Conservation (phyloP, 164 flowering plant genomes). For the Akebia trifoliata region DNA sequence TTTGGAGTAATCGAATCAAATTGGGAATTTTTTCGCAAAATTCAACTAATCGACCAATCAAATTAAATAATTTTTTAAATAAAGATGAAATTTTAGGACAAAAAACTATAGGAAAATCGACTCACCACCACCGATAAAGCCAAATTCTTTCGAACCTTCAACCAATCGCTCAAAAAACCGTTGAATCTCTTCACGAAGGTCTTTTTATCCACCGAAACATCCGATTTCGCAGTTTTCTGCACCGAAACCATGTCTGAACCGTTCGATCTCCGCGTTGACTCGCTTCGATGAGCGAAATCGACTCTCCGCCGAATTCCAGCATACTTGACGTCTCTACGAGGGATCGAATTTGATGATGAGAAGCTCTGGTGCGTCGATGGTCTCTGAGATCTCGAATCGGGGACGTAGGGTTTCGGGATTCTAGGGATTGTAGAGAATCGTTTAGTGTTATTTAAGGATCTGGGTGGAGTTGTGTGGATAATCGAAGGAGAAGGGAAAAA, state of each 20-base stretch:
- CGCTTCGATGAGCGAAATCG: conserved; percentile 19
- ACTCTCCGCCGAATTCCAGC: conserved; percentile 29
- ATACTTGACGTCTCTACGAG: conserved; percentile 20
- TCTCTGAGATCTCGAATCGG: conserved; percentile 16
- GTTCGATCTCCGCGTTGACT: conserved; percentile 16
- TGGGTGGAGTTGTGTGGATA: conserved; percentile 22
- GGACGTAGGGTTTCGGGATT: conserved; percentile 4
- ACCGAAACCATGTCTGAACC: neutral
- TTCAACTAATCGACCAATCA: neutral
- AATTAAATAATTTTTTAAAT: neutral
- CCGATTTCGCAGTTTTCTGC: neutral
- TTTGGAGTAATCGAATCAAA: too few species aligned
- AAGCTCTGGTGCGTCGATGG: conserved; percentile 17
- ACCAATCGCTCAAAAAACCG: conserved; percentile 5
- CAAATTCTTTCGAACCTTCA: conserved; percentile 36
- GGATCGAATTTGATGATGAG: conserved; percentile 22
- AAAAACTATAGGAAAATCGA: neutral
- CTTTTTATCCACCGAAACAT: conserved; percentile 11
- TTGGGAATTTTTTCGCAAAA: too few species aligned
- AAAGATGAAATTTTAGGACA: neutral
- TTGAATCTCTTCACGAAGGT: neutral
- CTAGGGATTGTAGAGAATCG: conserved; percentile 28
- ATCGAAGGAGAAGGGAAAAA: conserved; percentile 57
- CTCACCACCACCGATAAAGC: conserved; percentile 32
- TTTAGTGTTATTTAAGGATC: conserved; percentile 23